phyloP scores from a whole-genome alignment of 2,329 filamentous ascomycete species.

The Stagonosporopsis chrysanthemi region DNA sequence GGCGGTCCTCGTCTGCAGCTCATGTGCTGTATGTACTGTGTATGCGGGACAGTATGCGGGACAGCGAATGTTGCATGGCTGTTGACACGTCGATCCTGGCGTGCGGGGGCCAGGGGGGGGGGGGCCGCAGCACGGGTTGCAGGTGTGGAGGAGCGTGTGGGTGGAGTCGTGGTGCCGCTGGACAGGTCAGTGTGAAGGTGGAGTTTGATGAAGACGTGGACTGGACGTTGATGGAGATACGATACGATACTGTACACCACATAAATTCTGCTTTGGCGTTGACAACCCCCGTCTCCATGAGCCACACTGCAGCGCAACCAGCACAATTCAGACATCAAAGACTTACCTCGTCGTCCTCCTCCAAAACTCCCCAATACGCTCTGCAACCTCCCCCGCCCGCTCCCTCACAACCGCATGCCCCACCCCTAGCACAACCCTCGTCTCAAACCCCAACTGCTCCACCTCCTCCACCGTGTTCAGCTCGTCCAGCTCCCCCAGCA shows the following conservation, averaged over 20 bases:
- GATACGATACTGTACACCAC: too few species aligned
- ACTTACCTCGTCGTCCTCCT: too few species aligned
- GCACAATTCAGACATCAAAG: too few species aligned
- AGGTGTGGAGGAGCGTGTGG: neutral
- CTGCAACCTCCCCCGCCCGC: conserved; percentile 48
- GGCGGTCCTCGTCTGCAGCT: conserved; percentile 30
- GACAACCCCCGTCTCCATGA: too few species aligned
- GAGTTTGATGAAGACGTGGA: neutral
- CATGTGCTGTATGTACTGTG: too few species aligned
- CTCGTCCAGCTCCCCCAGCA: conserved; percentile 51
- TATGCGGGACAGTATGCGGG: conserved; percentile 17
- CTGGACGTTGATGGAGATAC: too few species aligned
- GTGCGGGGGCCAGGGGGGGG: neutral
- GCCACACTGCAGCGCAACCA: too few species aligned
- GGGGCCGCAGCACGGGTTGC: neutral
- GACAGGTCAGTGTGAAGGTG: too few species aligned
- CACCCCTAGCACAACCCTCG: conserved; percentile 48
- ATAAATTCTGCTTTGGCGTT: too few species aligned
- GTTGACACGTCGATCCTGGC: conserved; percentile 36
- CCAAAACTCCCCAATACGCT: conserved; percentile 42
- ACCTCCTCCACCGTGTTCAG: conserved; percentile 46
- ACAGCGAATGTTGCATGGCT: conserved; percentile 50
- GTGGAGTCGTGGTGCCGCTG: conserved; percentile 3
- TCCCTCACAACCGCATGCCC: conserved; percentile 54
- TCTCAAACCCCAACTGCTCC: conserved; percentile 46